phyloP scores from a whole-genome alignment of 169 alveolate species.

The Plasmodium vivax region DNA sequence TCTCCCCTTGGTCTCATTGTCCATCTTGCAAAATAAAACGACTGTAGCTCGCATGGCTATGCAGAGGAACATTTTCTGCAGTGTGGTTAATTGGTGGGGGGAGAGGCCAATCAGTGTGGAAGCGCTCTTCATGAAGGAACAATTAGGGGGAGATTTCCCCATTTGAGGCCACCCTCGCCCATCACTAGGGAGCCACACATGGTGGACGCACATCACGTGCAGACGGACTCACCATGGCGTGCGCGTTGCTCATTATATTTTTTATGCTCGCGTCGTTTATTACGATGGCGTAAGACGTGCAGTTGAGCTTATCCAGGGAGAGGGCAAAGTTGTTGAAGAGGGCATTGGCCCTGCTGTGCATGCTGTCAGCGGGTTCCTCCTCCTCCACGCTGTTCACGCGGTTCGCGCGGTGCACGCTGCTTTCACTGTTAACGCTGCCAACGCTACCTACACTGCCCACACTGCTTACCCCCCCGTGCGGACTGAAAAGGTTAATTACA shows the following conservation, averaged over 20 bases:
- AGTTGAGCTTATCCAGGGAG: conserved; percentile 60
- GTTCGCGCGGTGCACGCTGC: not conserved
- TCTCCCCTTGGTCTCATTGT: conserved; percentile 64
- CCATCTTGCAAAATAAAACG: conserved; percentile 63
- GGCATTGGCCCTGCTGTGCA: conserved; percentile 14
- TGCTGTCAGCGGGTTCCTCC: not conserved
- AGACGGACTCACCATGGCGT: conserved; percentile 77
- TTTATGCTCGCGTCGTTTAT: conserved; percentile 55
- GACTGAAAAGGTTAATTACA: conserved; percentile 31
- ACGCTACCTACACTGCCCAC: not conserved
- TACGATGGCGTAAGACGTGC: conserved; percentile 45
- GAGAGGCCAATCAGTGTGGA: not conserved
- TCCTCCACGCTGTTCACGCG: not conserved
- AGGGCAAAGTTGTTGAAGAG: conserved; percentile 71
- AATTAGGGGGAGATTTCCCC: not conserved
- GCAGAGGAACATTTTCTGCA: conserved; percentile 52
- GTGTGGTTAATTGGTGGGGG: not conserved
- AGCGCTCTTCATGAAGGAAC: not conserved
- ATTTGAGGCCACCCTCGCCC: not conserved
- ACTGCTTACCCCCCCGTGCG: not conserved
- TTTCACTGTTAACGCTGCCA: not conserved
- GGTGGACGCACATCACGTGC: not conserved
- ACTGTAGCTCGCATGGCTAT: conserved; percentile 71
- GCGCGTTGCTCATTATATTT: conserved; percentile 73
- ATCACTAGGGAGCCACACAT: not conserved